Evolutionary conservation across 495 filamentous ascomycete species (phyloP).

Genomic region (Haplographium delicatum): DNA sequence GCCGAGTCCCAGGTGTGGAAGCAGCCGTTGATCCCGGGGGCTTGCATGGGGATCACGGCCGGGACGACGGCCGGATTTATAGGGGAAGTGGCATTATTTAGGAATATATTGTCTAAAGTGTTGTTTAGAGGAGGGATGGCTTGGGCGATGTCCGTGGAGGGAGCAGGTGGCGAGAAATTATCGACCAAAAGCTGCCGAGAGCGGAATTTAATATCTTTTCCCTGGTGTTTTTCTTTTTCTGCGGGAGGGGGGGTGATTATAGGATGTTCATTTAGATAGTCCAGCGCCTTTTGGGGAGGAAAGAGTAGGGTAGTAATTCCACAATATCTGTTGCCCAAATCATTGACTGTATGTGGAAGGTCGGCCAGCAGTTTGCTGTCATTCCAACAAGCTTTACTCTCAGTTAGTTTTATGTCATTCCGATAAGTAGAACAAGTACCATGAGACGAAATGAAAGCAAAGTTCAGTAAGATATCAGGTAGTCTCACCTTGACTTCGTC

Average conservation of each 20-base stretch:
- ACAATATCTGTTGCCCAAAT: conserved; percentile 33
- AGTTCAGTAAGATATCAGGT: background rate
- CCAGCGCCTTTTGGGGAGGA: conserved; percentile 2
- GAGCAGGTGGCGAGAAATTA: background rate
- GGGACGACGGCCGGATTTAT: too few species aligned
- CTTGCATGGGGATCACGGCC: background rate
- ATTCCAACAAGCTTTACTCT: conserved; percentile 34
- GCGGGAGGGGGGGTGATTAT: background rate
- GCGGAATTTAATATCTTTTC: too few species aligned
- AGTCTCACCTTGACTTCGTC: conserved; percentile 25
- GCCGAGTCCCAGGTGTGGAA: conserved; percentile 20
- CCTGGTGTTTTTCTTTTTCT: background rate
- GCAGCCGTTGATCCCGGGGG: conserved; percentile 23
- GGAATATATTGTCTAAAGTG: background rate
- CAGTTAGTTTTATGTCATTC: background rate
- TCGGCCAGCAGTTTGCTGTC: conserved; percentile 29
- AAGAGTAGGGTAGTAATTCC: conserved; percentile 31
- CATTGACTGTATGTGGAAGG: conserved; percentile 32
- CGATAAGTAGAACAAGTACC: background rate
- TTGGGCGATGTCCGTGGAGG: background rate
- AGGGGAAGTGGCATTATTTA: background rate
- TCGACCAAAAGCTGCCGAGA: too few species aligned
- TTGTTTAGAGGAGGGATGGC: background rate
- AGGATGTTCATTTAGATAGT: background rate
- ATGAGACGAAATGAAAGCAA: background rate